A percentile compares a stretch with the other conserved stretches of the same genome.
phyloP scores from a whole-genome alignment of 805 yeast genomes.

The Candida insectorum region DNA sequence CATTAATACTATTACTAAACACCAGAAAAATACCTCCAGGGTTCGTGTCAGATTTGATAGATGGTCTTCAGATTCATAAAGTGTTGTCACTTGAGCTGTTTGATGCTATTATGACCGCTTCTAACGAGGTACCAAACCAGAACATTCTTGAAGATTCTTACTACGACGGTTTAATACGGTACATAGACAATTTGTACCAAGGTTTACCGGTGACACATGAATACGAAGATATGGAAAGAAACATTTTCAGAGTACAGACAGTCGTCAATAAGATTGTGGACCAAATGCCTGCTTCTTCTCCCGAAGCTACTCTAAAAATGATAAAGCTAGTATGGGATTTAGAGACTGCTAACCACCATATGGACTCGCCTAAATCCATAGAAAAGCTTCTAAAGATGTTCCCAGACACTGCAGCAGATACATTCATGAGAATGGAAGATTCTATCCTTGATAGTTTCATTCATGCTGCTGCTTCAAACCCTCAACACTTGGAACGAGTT shows the following conservation, averaged over 20 bases:
- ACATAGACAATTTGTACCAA: slow-evolving; percentile 26
- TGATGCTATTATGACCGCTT: too few species aligned
- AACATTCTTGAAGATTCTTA: too few species aligned
- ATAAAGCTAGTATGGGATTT: not conserved
- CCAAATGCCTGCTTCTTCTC: not conserved
- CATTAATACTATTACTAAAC: slow-evolving; percentile 7
- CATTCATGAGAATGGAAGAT: not conserved
- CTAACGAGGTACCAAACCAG: too few species aligned
- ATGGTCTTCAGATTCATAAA: too few species aligned
- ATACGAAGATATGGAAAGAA: slow-evolving; percentile 27
- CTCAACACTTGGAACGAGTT: not conserved
- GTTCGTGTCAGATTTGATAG: too few species aligned
- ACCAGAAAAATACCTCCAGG: too few species aligned
- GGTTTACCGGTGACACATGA: slow-evolving; percentile 33
- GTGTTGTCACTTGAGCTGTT: too few species aligned
- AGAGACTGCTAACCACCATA: not conserved
- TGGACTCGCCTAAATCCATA: not conserved
- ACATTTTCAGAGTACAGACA: slow-evolving; percentile 11
- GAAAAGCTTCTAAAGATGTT: not conserved
- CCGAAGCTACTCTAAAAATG: not conserved
- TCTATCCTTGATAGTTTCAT: not conserved
- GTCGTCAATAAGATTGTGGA: not conserved
- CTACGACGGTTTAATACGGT: slow-evolving; percentile 17
- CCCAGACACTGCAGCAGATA: not conserved
- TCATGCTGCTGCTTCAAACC: not conserved